Evolutionary conservation across 2,329 filamentous ascomycete species (phyloP), one percentile per base, ranked within the genome.

Genomic region (Ophiostoma perfectum): DNA sequence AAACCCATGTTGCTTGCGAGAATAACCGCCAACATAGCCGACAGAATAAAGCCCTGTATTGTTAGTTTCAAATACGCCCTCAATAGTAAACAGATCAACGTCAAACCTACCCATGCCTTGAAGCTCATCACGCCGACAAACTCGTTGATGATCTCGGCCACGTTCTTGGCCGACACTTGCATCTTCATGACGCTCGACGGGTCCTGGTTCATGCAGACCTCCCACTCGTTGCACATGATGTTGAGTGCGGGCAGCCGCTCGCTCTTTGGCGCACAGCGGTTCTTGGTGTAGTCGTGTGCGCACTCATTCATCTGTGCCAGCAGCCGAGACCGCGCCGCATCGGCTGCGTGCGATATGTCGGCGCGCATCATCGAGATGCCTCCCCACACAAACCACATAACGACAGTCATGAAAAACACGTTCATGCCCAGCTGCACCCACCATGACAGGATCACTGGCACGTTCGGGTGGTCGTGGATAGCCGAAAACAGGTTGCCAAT

Each of bases 121-220:
- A 92, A 90, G 72, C 90, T 92, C 78, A 98, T 93, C 5, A 91
- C 88, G 74, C 96, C 92, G 4, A 96, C 89, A 77, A 98, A 97
- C 74, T 90, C 90, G 76, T 98, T 97, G 78, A 98, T 89, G 55
- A 99, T 96, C 75, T 92, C 88, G 0, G 94, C 94, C 75, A 97
- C 90, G 39, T 93, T 95, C 75, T 91, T 90, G 5, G 92, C 93
- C 18, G 90, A 92, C 52, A 97, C 87, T 74, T 89, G 90, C 58
- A 94, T 90, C 49, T 89, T 84, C 72, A 91, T 93, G 68, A 97
- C 87, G 68, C 87, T 87, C 62, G 88, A 83, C 0, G 93, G 89
- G 74, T 97, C 91, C 72, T 89, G 87, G 72, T 89, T 88, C 92
- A 97, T 97, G 78, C 95, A 98, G 44, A 86, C 82, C 72, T 90